phyloP scores from a whole-genome alignment of 441 rosid genomes.

The Geranium incanum region DNA sequence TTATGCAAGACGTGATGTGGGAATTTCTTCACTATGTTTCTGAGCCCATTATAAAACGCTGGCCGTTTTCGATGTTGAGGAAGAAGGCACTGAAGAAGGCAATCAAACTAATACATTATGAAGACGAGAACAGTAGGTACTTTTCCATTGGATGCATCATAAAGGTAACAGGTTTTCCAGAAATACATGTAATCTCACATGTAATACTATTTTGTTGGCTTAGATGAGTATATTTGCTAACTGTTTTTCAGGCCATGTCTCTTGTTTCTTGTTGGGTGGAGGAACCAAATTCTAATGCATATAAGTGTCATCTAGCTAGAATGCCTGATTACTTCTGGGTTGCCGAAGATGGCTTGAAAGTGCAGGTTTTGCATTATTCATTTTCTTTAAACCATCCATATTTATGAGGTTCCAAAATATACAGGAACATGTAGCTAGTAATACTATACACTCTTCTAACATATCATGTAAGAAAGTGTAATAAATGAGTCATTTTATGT shows the following conservation, averaged over 20 bases:
- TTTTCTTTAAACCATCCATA: too few species aligned
- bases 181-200: not conserved
- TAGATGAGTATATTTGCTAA: not conserved
- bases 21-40: slow-evolving; percentile 33
- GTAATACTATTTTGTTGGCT: not conserved
- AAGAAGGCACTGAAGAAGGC: slow-evolving; percentile 56
- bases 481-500: not conserved
- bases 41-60: slow-evolving; percentile 59
- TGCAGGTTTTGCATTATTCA: slow-evolving; percentile 15
- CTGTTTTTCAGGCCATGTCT: slow-evolving; percentile 56
- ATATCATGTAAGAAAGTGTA: not conserved
- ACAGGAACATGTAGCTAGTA: not conserved
- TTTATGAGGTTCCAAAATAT: too few species aligned
- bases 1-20: slow-evolving; percentile 59
- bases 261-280: slow-evolving; percentile 93
- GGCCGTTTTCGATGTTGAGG: slow-evolving; percentile 84
- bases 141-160: not conserved
- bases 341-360: slow-evolving; percentile 26
- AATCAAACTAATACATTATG: slow-evolving; percentile 78
- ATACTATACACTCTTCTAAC: not conserved
- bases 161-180: not conserved
- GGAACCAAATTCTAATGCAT: slow-evolving; percentile 21
- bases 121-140: slow-evolving; percentile 81
- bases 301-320: slow-evolving; percentile 22
- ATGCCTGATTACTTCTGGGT: slow-evolving; percentile 24